Percentiles rank a stretch among this genome's conserved stretches.
These are phyloP conservation scores for Microbotryomycetes sp. DNA, from an alignment of 1,284 basidiomycete genomes.

Conservation along the genomic window DNA sequence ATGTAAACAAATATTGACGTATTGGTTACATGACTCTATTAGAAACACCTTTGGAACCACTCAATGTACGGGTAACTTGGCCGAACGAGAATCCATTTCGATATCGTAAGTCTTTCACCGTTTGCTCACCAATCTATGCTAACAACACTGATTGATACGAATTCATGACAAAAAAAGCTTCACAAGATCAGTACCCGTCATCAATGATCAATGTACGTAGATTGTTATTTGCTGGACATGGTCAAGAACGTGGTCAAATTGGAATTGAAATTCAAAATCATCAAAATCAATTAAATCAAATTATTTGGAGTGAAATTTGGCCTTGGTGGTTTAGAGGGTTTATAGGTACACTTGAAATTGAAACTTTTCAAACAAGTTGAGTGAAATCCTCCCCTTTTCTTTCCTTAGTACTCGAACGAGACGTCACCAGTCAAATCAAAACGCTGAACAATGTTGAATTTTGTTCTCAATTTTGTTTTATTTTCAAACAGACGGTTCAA, in stretches of 20 bases:
- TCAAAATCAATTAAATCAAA: conserved; percentile 48
- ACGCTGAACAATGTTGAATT: no score
- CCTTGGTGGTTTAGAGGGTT: conserved; percentile 89
- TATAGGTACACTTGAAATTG: conserved; percentile 65
- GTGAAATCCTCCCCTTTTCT: conserved; percentile 16
- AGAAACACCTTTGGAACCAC: conserved; percentile 4
- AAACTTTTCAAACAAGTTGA: conserved; percentile 18
- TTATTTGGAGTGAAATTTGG: conserved; percentile 81
- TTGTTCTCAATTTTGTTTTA: no score
- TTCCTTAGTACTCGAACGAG: neutral
- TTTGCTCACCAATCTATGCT: neutral
- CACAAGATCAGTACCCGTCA: neutral
- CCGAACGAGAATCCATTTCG: conserved; percentile 44
- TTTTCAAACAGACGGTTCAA: conserved; percentile 2
- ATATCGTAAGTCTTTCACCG: conserved; percentile 40
- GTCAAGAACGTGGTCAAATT: conserved; percentile 69
- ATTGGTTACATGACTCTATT: neutral
- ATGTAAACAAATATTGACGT: neutral
- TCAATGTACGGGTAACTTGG: conserved; percentile 42
- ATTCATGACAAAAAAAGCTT: no score
- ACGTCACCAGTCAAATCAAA: no score
- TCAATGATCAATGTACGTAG: conserved; percentile 53
- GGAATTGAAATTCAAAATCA: conserved; percentile 65
- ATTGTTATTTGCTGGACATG: conserved; percentile 59
- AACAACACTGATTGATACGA: no score